Evolutionary conservation across 2,329 filamentous ascomycete species (phyloP).

Genomic region (Ceratocystis alfenasii): DNA sequence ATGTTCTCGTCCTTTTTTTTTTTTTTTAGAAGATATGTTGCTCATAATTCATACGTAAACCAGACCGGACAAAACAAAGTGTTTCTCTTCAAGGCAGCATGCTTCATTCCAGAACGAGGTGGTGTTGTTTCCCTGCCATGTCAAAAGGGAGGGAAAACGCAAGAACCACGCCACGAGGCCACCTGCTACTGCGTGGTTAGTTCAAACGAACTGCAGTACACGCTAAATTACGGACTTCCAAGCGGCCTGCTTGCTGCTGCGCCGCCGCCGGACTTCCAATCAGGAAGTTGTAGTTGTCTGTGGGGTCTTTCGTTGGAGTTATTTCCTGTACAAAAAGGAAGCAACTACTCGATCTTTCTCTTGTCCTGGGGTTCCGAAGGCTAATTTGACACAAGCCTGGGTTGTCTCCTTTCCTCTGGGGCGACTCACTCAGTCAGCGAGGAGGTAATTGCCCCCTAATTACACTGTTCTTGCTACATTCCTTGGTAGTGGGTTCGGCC

Average conservation of each 20-base stretch:
- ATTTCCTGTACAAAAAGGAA: not conserved
- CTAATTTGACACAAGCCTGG: too few species aligned
- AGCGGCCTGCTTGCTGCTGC: not conserved
- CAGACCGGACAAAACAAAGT: not conserved
- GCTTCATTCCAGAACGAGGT: slow-evolving; percentile 3
- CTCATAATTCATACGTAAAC: too few species aligned
- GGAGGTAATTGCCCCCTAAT: slow-evolving; percentile 1
- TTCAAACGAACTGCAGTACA: not conserved
- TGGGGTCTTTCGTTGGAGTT: not conserved
- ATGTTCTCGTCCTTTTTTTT: not conserved
- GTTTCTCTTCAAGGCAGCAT: not conserved
- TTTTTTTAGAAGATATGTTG: too few species aligned
- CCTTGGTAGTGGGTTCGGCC: not conserved
- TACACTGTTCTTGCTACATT: slow-evolving; percentile 1
- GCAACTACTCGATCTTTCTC: not conserved
- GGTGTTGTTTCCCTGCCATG: not conserved
- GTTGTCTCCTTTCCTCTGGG: not conserved
- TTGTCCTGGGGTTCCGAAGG: not conserved
- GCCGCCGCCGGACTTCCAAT: not conserved
- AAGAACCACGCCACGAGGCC: not conserved
- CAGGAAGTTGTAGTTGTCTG: not conserved
- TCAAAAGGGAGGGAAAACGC: not conserved
- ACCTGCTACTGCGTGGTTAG: too few species aligned
- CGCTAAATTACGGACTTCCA: too few species aligned
- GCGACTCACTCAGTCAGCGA: not conserved